Base-by-base conservation (phyloP, 345 rosid species). In the Ailanthus altissimus region DNA sequence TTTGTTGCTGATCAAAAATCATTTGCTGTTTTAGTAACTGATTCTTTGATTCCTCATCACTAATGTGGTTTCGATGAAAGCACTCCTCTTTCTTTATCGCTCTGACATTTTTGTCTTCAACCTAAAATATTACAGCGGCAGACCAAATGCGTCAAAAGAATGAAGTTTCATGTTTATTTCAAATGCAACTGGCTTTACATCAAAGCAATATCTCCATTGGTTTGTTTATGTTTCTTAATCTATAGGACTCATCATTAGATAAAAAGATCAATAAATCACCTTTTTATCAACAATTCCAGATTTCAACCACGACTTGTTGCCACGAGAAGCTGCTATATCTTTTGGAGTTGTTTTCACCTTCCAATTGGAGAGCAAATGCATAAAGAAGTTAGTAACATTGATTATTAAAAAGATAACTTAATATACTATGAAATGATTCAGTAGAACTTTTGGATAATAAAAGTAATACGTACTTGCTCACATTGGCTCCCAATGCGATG, bases 1-100 rank as follows among this genome's bases (percentile, higher is more conserved):
- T 72, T 82, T 93, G 89, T 73, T 93, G 99, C 75, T 89, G 88
- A 83, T 90, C 88, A 84, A 96, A 88, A 63, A 90, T 83, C 63
- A 81, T 79, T 69, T 86, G 79, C 71, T 92, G 89, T 81, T 89
- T 90, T 66, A 81, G 63, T 70, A 62, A 69, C 79, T 71, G 85
- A 72, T 38, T 84, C 83, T 83, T 88, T 68, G 77, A 26, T 85
- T 88, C 92, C 81, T 90, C 90, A 2, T 85, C 86, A 46, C 78
- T 74, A 77, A 80, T 61, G 62, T 66, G 80, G 67, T 62, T 84
- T 77, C 77, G 88, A 11, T 81, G 81, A 80, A 72, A 61, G 74
- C 70, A 73, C 73, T 81, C 91, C 47, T 91, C 92, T 79, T 85
- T 85, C 86, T 83, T 88, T 47, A 66, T 75, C 71, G 75, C 79